phyloP scores from a whole-genome alignment of 2,329 filamentous ascomycete genomes.

The Colletotrichum sp. region DNA sequence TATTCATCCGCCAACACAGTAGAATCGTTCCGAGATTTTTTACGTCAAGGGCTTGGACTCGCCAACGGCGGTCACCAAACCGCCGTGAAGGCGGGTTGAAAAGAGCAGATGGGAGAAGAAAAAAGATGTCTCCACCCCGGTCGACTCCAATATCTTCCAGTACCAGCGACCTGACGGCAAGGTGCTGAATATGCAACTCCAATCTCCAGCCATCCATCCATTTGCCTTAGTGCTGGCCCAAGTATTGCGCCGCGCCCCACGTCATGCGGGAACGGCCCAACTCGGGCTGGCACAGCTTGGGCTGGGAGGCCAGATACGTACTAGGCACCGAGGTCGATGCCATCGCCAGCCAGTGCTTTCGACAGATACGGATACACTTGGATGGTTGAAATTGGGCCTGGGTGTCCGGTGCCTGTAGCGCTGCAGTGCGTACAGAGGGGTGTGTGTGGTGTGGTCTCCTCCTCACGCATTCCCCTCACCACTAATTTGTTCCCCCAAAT shows the following conservation, averaged over 20 bases:
- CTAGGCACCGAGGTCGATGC: not conserved
- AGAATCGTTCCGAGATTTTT: not conserved
- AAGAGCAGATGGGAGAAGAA: not conserved
- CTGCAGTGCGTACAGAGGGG: not conserved
- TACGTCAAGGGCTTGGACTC: not conserved
- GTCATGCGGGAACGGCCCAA: conserved; percentile 13
- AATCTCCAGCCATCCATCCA: conserved; percentile 7
- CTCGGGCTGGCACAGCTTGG: not conserved
- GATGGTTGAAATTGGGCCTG: not conserved
- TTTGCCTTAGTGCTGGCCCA: not conserved
- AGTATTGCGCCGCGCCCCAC: conserved; percentile 2
- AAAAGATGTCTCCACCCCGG: not conserved
- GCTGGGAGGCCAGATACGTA: not conserved
- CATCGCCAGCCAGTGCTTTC: not conserved
- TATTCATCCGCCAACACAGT: not conserved
- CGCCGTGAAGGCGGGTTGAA: not conserved
- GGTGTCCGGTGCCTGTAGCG: not conserved
- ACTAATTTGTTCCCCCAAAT: not conserved
- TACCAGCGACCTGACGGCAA: conserved; percentile 13
- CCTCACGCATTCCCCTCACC: not conserved
- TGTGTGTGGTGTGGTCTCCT: not conserved
- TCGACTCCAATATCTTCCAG: not conserved
- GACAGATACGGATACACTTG: not conserved
- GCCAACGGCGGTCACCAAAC: not conserved
- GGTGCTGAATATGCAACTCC: not conserved